Percentiles rank a stretch among this genome's conserved stretches.
Conservation (phyloP, 176 grass and related monocot genomes). For the Chloris gayana region DNA sequence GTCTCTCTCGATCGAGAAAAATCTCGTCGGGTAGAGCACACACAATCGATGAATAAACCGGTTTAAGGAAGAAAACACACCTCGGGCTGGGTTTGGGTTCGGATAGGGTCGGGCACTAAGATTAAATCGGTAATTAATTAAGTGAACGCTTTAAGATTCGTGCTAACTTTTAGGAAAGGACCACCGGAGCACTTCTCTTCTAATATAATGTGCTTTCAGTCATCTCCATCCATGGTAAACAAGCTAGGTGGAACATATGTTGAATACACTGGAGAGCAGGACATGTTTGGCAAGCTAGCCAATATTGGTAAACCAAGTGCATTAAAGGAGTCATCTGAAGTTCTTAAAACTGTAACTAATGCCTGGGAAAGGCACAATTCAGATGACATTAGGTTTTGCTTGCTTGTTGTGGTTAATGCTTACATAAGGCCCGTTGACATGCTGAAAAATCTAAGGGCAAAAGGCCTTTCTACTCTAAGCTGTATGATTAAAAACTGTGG, state of each 20-base stretch:
- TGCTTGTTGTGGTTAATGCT: slow-evolving; percentile 80
- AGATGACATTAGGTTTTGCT: slow-evolving; percentile 93
- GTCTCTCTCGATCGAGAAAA: too few relatives aligned
- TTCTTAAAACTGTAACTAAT: slow-evolving; percentile 71
- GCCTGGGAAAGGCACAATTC: slow-evolving; percentile 96
- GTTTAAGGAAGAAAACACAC: too few relatives aligned
- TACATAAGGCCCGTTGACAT: slow-evolving; percentile 75
- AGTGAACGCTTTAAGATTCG: too few relatives aligned
- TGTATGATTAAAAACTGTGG: slow-evolving; percentile 89
- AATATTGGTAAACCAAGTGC: slow-evolving; percentile 46
- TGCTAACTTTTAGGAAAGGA: too few relatives aligned
- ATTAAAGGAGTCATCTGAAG: slow-evolving; percentile 51
- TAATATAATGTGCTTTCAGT: slow-evolving; percentile 91
- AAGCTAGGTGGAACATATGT: slow-evolving; percentile 70
- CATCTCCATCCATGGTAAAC: slow-evolving; percentile 64
- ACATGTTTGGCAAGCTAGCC: slow-evolving; percentile 60
- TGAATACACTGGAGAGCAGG: slow-evolving; percentile 48
- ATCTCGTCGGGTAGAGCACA: too few relatives aligned
- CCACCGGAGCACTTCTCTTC: too few relatives aligned
- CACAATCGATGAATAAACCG: too few relatives aligned
- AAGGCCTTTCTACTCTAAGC: slow-evolving; percentile 80
- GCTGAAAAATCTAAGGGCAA: slow-evolving; percentile 83
- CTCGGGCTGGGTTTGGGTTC: too few relatives aligned
- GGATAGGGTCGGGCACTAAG: too few relatives aligned
- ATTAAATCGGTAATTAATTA: too few relatives aligned